A percentile compares a stretch with the other conserved stretches of the same genome.
Conservation (phyloP, 345 rosid genomes). For the Aegle marmelos region DNA sequence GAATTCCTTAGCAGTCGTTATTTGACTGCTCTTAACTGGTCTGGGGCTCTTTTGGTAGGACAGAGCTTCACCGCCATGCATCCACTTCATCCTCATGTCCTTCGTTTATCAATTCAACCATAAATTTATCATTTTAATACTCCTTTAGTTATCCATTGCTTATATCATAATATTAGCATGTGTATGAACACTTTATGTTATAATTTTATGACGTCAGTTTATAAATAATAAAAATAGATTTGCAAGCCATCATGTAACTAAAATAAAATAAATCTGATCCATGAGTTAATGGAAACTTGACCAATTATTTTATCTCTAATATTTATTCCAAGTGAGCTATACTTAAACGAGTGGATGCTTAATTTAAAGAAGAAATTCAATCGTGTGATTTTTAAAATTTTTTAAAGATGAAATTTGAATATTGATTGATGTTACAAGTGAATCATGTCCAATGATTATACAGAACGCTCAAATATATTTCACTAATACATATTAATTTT, state of each 20-base stretch:
- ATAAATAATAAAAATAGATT: not conserved
- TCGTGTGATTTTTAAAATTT: no score
- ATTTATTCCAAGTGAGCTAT: not conserved
- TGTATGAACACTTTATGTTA: not conserved
- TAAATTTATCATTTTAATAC: constrained; percentile 3
- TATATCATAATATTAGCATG: not conserved
- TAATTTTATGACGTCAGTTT: not conserved
- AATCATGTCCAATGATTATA: no score
- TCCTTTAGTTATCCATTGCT: not conserved
- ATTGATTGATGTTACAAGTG: no score
- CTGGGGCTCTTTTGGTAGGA: not conserved
- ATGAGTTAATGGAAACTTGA: not conserved
- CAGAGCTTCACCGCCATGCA: constrained; percentile 26
- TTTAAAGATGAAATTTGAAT: no score
- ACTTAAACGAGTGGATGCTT: no score
- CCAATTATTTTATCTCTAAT: not conserved
- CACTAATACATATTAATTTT: no score
- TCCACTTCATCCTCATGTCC: constrained; percentile 10
- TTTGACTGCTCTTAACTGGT: not conserved
- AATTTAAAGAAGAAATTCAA: no score
- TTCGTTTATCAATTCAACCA: not conserved
- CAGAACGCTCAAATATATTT: no score
- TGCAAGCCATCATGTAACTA: not conserved
- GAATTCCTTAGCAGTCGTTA: not conserved
- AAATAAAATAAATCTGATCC: not conserved